Percentiles rank a stretch among this genome's conserved stretches.
These are phyloP conservation scores for Citrus reticulata DNA, from an alignment of 345 rosid species.

Conservation along the genomic window DNA sequence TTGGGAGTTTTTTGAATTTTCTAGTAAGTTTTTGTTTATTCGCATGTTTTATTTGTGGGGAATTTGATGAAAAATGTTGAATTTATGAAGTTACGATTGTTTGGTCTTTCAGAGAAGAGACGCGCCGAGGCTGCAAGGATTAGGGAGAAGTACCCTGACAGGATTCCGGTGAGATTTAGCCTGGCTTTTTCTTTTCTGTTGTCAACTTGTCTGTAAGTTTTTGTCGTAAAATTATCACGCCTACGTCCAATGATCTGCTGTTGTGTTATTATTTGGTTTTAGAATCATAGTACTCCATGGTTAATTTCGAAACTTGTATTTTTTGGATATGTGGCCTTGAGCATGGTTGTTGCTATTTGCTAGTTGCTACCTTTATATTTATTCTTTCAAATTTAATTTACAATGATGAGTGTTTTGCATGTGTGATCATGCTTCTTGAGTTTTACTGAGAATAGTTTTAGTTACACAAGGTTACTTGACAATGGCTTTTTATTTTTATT, in stretches of 20 bases:
- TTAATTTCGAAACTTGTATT: neutral
- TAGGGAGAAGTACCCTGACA: conserved; percentile 90
- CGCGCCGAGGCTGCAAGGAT: conserved; percentile 93
- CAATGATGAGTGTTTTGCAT: neutral
- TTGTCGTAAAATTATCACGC: neutral
- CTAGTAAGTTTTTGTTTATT: neutral
- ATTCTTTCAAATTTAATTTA: neutral
- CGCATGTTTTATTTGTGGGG: neutral
- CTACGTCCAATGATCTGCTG: neutral
- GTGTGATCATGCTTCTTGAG: neutral
- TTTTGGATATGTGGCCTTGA: neutral
- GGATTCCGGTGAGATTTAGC: conserved; percentile 72
- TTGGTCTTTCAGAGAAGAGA: conserved; percentile 70
- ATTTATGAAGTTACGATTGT: conserved; percentile 1
- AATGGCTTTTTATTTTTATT: neutral
- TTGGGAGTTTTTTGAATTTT: neutral
- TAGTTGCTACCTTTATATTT: neutral
- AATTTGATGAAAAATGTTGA: neutral
- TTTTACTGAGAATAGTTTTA: neutral
- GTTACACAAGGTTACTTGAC: neutral
- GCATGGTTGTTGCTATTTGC: neutral
- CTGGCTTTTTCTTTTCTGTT: neutral
- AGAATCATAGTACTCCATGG: neutral
- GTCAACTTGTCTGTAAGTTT: neutral
- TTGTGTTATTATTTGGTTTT: neutral